A percentile compares a stretch with the other conserved stretches of the same genome.
These are phyloP conservation scores for Phytophthora boehmeriae DNA, from an alignment of 352 stramenopile genomes.

Conservation along the genomic window DNA sequence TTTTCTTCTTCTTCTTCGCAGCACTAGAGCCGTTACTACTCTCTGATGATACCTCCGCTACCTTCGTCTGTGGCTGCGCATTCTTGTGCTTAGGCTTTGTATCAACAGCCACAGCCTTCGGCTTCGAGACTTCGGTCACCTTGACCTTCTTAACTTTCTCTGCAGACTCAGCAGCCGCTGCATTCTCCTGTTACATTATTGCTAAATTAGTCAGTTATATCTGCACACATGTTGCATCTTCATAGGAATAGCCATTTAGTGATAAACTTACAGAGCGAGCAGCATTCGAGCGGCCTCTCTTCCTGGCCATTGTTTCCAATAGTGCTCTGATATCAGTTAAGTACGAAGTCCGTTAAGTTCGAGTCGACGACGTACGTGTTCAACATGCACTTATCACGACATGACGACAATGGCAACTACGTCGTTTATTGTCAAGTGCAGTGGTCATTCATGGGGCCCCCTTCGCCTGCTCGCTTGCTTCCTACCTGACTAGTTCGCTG, in stretches of 20 bases:
- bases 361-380: constrained; percentile 7
- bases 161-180: constrained; percentile 3
- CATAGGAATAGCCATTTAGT: too few relatives aligned
- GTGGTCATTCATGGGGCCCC: constrained; percentile 9
- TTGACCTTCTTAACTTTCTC: constrained; percentile 33
- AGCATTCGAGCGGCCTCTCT: constrained; percentile 21
- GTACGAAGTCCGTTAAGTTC: neutral
- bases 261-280: constrained; percentile 20
- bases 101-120: neutral
- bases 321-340: neutral
- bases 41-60: neutral
- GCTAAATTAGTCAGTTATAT: constrained; percentile 10
- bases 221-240: too few relatives aligned
- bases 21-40: neutral
- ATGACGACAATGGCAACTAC: constrained; percentile 6
- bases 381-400: constrained; percentile 6
- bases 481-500: constrained; percentile 13
- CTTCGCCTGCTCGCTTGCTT: constrained; percentile 4
- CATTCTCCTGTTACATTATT: constrained; percentile 9
- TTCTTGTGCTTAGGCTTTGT: neutral
- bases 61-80: neutral
- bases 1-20: constrained; percentile 65
- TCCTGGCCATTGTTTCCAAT: constrained; percentile 38
- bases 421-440: constrained; percentile 32
- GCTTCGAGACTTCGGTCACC: constrained; percentile 13